Conservation (phyloP, 768 basidiomycete genomes). For the Lentinula edodes region DNA sequence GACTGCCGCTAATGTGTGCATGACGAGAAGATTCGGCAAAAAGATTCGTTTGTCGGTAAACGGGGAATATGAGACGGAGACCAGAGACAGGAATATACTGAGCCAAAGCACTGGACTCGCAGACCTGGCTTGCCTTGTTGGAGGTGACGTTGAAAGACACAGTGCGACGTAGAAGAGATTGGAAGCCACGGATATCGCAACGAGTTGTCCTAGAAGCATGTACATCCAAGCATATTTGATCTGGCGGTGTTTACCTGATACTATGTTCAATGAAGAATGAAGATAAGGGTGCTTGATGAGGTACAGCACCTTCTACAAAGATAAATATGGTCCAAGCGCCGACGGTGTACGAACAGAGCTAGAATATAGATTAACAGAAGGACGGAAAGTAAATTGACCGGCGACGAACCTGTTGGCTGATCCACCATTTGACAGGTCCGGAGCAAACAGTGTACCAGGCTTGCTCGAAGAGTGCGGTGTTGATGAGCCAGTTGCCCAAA, state of each 20-base stretch:
- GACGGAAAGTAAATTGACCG: neutral
- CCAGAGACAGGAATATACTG: constrained; percentile 39
- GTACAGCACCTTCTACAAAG: constrained; percentile 37
- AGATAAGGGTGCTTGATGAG: neutral
- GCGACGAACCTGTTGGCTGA: constrained; percentile 44
- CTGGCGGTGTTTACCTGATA: constrained; percentile 27
- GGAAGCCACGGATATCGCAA: constrained; percentile 63
- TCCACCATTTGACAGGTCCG: constrained; percentile 57
- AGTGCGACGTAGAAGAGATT: constrained; percentile 58
- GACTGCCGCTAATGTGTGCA: constrained; percentile 53
- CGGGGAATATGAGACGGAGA: constrained; percentile 39
- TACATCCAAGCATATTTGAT: constrained; percentile 58
- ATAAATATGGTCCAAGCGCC: constrained; percentile 53
- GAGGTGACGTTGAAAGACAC: constrained; percentile 25
- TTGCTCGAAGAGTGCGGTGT: constrained; percentile 57
- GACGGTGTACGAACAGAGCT: constrained; percentile 51
- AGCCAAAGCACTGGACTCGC: constrained; percentile 28
- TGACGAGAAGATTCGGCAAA: constrained; percentile 51
- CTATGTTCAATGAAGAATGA: neutral
- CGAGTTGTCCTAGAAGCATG: constrained; percentile 68
- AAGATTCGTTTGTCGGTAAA: constrained; percentile 38
- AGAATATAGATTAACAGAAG: neutral
- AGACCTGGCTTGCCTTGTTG: neutral
- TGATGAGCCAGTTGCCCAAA: constrained; percentile 46
- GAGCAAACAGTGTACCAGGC: constrained; percentile 43